Conservation (phyloP, 2,329 filamentous ascomycete species). For the Epichloe typhina region DNA sequence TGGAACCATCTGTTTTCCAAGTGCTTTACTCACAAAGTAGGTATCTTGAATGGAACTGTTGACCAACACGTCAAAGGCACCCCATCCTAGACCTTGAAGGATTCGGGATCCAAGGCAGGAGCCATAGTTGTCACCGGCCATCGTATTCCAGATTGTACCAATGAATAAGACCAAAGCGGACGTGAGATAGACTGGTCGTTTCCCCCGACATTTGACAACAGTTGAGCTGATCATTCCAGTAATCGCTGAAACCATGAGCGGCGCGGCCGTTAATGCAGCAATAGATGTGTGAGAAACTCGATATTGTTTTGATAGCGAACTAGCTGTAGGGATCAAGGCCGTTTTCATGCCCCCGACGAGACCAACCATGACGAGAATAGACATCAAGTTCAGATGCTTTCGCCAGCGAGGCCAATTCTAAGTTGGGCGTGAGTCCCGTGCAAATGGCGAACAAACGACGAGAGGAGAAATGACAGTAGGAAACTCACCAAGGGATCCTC, state of each 20-base stretch:
- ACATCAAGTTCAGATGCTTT: constrained; percentile 34
- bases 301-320: constrained; percentile 28
- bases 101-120: constrained; percentile 38
- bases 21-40: constrained; percentile 34
- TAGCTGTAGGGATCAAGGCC: constrained; percentile 35
- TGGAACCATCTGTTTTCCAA: too few relatives aligned
- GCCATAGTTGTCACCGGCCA: constrained; percentile 25
- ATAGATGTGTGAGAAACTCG: constrained; percentile 33
- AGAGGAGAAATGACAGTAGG: background rate
- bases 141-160: constrained; percentile 38
- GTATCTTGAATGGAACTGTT: constrained; percentile 41
- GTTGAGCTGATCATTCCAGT: constrained; percentile 30
- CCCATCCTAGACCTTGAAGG: constrained; percentile 46
- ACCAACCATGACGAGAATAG: constrained; percentile 33
- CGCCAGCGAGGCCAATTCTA: constrained; percentile 45
- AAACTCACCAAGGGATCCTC: constrained; percentile 39
- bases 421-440: background rate
- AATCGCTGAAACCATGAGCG: constrained; percentile 35
- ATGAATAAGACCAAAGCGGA: constrained; percentile 33
- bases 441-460: background rate
- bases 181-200: constrained; percentile 38
- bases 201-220: constrained; percentile 32
- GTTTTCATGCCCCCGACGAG: constrained; percentile 41
- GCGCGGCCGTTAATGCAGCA: constrained; percentile 37
- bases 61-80: constrained; percentile 41